These are phyloP conservation scores for Letharia columbiana DNA, from an alignment of 495 filamentous ascomycete genomes.

Conservation along the genomic window DNA sequence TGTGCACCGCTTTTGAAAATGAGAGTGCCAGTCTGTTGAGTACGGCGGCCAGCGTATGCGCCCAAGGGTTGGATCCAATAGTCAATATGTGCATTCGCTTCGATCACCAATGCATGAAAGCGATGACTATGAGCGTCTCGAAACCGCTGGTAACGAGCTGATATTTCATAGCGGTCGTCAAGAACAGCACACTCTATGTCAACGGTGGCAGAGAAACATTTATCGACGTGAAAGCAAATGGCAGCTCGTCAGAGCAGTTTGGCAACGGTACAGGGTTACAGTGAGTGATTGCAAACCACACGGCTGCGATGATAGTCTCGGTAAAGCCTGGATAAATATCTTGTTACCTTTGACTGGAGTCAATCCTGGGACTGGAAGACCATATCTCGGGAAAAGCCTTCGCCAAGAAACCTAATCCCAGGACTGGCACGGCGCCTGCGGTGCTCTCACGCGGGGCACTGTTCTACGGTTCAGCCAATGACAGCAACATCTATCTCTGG, in stretches of 20 bases:
- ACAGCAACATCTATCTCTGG: slow-evolving; percentile 30
- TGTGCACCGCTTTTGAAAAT: not conserved
- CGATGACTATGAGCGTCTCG: not conserved
- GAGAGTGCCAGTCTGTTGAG: slow-evolving; percentile 3
- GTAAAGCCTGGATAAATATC: slow-evolving; percentile 28
- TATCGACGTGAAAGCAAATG: slow-evolving; percentile 18
- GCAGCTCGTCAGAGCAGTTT: slow-evolving; percentile 8
- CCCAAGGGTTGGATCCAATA: slow-evolving; percentile 27
- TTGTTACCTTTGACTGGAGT: slow-evolving; percentile 33
- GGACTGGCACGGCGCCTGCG: slow-evolving; percentile 27
- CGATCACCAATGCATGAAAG: slow-evolving; percentile 31
- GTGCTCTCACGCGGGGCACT: slow-evolving; percentile 31
- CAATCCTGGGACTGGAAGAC: slow-evolving; percentile 38
- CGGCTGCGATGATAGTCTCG: not conserved
- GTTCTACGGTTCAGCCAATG: slow-evolving; percentile 27
- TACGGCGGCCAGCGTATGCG: not conserved
- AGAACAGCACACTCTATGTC: slow-evolving; percentile 34
- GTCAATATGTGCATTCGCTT: slow-evolving; percentile 30
- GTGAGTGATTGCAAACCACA: slow-evolving; percentile 12
- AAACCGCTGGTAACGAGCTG: slow-evolving; percentile 10
- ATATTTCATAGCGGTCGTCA: slow-evolving; percentile 29
- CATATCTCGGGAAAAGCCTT: slow-evolving; percentile 30
- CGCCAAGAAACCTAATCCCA: slow-evolving; percentile 28
- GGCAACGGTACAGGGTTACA: slow-evolving; percentile 25
- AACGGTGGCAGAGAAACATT: slow-evolving; percentile 34